Percentiles rank a stretch among this genome's conserved stretches.
These are phyloP conservation scores for Tilletia horrida DNA, from an alignment of 1,284 basidiomycete genomes.

Conservation along the genomic window DNA sequence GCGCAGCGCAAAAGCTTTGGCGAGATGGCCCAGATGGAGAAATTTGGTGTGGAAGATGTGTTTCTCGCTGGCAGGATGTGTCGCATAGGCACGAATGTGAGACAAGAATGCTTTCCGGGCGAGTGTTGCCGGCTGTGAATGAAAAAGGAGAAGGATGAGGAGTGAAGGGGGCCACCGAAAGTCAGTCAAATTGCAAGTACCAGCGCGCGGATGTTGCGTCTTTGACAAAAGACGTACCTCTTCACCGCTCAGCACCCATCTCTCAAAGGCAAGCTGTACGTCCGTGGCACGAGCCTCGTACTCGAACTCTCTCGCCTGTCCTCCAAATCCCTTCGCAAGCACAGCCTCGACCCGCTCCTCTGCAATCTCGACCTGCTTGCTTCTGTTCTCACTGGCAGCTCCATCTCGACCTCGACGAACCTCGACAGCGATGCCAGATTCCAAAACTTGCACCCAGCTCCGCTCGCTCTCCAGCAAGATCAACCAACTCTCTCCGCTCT, in stretches of 20 bases:
- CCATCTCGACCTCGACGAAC: conserved; percentile 31
- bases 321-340: conserved; percentile 72
- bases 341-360: conserved; percentile 33
- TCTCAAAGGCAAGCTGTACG: conserved; percentile 88
- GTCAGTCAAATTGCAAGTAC: conserved; percentile 5
- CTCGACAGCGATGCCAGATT: conserved; percentile 66
- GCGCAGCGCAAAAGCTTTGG: conserved; percentile 90
- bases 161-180: not conserved
- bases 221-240: conserved; percentile 61
- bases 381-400: not conserved
- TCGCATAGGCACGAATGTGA: conserved; percentile 93
- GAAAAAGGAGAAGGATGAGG: not conserved
- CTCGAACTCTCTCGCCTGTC: conserved; percentile 63
- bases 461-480: conserved; percentile 81
- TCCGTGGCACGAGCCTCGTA: conserved; percentile 90
- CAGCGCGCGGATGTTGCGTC: no score
- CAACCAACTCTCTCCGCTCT: conserved; percentile 82
- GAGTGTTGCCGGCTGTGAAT: conserved; percentile 66
- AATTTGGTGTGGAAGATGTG: conserved; percentile 90
- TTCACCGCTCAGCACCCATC: conserved; percentile 78
- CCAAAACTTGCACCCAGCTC: conserved; percentile 84
- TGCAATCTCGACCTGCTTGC: not conserved
- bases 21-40: conserved; percentile 90
- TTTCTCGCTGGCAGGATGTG: conserved; percentile 91
- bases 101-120: conserved; percentile 86